These are phyloP conservation scores for Colletotrichum musicola DNA, from an alignment of 2,329 filamentous ascomycete genomes.

Conservation along the genomic window DNA sequence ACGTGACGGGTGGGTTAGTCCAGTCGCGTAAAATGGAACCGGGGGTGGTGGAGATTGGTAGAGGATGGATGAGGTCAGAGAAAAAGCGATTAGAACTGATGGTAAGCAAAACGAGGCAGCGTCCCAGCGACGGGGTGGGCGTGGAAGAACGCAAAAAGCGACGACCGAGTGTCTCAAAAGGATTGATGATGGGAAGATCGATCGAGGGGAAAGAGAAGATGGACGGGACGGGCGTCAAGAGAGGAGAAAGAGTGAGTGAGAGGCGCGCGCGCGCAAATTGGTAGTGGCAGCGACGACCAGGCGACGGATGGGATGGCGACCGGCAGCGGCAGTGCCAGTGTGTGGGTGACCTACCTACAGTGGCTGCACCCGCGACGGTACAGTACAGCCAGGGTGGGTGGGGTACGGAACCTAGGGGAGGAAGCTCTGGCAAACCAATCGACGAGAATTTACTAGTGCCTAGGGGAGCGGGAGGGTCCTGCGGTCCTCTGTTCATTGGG, in stretches of 20 bases:
- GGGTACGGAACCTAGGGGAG: background rate
- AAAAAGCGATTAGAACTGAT: conserved; percentile 33
- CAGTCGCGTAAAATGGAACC: conserved; percentile 28
- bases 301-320: background rate
- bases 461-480: conserved; percentile 29
- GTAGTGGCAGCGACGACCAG: conserved; percentile 7
- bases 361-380: conserved; percentile 1
- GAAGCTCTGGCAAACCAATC: conserved; percentile 6
- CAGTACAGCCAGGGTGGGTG: background rate
- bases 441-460: background rate
- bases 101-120: conserved; percentile 23
- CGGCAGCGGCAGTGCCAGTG: conserved; percentile 1
- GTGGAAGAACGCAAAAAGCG: conserved; percentile 20
- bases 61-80: conserved; percentile 3
- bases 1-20: conserved; percentile 29
- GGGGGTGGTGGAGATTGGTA: conserved; percentile 9
- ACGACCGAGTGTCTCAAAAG: conserved; percentile 26
- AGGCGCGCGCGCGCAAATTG: conserved; percentile 34
- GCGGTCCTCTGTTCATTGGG: conserved; percentile 35
- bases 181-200: conserved; percentile 6
- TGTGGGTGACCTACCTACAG: background rate
- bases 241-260: conserved; percentile 12
- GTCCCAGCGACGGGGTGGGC: conserved; percentile 18
- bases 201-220: conserved; percentile 11
- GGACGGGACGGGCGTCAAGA: conserved; percentile 16